Conservation (phyloP, 306 rosid genomes). For the Trifolium dubium region DNA sequence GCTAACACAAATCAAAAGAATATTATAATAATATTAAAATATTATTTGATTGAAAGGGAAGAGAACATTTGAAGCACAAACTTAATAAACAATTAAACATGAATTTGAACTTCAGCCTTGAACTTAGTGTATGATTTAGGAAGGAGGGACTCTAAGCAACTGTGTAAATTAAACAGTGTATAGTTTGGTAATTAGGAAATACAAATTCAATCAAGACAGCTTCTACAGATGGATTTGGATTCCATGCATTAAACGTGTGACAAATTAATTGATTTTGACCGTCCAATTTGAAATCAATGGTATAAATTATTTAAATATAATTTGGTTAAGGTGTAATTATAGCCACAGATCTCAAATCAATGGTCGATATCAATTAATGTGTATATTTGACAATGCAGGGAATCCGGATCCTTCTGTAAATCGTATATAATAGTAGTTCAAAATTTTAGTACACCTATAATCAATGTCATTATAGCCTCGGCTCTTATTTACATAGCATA, state of each 20-base stretch:
- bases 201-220: constrained; percentile 18
- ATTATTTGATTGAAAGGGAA: background rate
- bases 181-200: constrained; percentile 12
- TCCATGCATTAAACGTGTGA: background rate
- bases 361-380: background rate
- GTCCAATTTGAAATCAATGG: background rate
- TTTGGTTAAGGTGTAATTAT: too few species aligned
- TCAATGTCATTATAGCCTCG: background rate
- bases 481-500: background rate
- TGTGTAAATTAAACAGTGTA: background rate
- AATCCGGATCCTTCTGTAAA: background rate
- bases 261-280: background rate
- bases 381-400: background rate
- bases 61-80: background rate
- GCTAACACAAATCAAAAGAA: constrained; percentile 49
- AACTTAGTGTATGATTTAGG: constrained; percentile 11
- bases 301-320: too few species aligned
- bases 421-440: constrained; percentile 16
- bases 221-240: background rate
- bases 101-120: too few species aligned
- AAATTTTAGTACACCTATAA: constrained; percentile 12
- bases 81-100: background rate
- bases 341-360: background rate
- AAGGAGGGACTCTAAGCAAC: constrained; percentile 20
- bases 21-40: constrained; percentile 9